Evolutionary conservation across 352 stramenopile species (phyloP).

Genomic region (Discostella stelligera): DNA sequence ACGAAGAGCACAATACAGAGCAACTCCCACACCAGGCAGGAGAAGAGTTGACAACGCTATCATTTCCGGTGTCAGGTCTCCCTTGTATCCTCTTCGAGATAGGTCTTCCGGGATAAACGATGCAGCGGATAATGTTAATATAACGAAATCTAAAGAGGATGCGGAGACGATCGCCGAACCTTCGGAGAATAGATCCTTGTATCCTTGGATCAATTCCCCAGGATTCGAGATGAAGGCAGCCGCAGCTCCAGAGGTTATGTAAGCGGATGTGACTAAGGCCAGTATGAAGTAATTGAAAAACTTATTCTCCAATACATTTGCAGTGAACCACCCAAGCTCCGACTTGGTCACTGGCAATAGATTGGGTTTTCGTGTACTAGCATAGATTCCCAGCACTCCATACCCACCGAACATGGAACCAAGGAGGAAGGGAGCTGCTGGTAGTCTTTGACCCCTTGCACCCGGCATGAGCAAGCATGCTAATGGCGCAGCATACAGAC

Average conservation of each 20-base stretch:
- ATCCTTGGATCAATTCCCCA: conserved; percentile 31
- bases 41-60: conserved; percentile 50
- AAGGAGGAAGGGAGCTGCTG: conserved; percentile 59
- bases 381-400: conserved; percentile 54
- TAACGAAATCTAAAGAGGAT: conserved; percentile 58
- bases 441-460: conserved; percentile 42
- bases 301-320: conserved; percentile 74
- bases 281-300: conserved; percentile 46
- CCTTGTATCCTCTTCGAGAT: conserved; percentile 37
- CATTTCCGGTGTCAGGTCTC: conserved; percentile 19
- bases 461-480: conserved; percentile 57
- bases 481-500: conserved; percentile 56
- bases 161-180: conserved; percentile 54
- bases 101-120: conserved; percentile 62
- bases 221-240: conserved; percentile 36
- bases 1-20: conserved; percentile 61
- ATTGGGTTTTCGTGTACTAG: conserved; percentile 44
- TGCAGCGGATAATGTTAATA: conserved; percentile 51
- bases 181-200: conserved; percentile 28
- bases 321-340: conserved; percentile 61
- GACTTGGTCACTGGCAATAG: conserved; percentile 19
- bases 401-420: conserved; percentile 53
- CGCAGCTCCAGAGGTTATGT: conserved; percentile 27
- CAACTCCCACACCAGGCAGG: conserved; percentile 53
- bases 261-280: conserved; percentile 24